Percentiles rank a stretch among this genome's conserved stretches.
Evolutionary conservation across 345 rosid genomes (phyloP).

Genomic region (Syzygium jambos): DNA sequence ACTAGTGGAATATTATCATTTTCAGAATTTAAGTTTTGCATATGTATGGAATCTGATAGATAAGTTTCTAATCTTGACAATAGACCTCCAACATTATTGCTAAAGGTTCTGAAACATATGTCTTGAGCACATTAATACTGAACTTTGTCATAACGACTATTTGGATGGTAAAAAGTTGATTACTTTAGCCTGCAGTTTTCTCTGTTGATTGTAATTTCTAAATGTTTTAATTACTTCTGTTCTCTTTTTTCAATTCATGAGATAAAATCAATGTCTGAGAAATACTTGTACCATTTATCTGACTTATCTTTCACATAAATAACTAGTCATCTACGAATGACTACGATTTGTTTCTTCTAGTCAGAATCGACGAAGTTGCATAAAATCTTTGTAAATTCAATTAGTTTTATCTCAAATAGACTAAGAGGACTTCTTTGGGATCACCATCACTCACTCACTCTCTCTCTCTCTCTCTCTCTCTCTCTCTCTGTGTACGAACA

Average conservation of each 20-base stretch:
- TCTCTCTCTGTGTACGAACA: neutral
- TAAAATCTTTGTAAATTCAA: neutral
- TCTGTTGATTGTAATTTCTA: neutral
- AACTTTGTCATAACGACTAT: neutral
- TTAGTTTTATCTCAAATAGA: neutral
- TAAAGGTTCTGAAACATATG: neutral
- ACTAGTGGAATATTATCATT: neutral
- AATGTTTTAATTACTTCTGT: neutral
- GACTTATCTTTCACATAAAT: neutral
- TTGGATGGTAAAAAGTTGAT: neutral
- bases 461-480: too few relatives aligned
- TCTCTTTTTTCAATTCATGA: neutral
- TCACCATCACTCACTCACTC: accelerated
- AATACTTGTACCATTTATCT: neutral
- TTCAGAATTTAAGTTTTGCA: neutral
- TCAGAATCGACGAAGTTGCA: accelerated
- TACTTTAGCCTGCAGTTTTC: neutral
- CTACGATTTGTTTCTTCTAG: neutral
- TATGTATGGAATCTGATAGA: neutral
- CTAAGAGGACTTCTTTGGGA: neutral
- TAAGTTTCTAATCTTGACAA: neutral
- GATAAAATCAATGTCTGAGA: neutral
- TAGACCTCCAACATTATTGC: neutral
- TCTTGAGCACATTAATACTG: neutral
- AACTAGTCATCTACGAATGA: neutral